phyloP scores from a whole-genome alignment of 768 basidiomycete species.

The Lactifluus volemus region DNA sequence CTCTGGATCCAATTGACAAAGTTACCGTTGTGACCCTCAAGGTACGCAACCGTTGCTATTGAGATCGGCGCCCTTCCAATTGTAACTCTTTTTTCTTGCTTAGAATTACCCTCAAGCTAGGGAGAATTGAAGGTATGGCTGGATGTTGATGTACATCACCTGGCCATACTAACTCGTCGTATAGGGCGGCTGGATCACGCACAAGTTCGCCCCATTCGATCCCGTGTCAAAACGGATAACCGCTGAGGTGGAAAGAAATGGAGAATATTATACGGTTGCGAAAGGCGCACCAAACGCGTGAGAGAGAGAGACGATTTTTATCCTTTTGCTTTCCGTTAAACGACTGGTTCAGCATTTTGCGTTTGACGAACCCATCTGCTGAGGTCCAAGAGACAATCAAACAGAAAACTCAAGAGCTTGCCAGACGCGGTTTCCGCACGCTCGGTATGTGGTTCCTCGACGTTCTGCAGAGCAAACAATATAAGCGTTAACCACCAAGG shows the following conservation, averaged over 20 bases:
- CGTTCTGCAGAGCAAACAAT: not conserved
- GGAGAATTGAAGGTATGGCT: conserved; percentile 24
- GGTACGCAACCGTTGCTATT: conserved; percentile 9
- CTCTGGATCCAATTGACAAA: conserved; percentile 41
- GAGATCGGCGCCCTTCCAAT: not conserved
- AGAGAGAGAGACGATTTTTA: conserved; percentile 8
- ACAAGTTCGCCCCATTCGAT: conserved; percentile 41
- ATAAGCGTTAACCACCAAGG: conserved; percentile 12
- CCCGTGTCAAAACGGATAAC: conserved; percentile 45
- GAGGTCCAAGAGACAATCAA: conserved; percentile 29
- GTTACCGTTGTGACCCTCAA: conserved; percentile 37
- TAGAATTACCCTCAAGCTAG: conserved; percentile 37
- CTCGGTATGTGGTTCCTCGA: conserved; percentile 23
- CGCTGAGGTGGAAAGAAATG: conserved; percentile 37
- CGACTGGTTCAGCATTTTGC: conserved; percentile 29
- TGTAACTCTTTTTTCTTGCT: not conserved
- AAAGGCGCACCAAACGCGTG: conserved; percentile 41
- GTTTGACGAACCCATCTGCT: conserved; percentile 29
- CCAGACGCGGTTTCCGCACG: conserved; percentile 36
- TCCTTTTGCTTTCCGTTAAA: not conserved
- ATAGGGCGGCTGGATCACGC: conserved; percentile 35
- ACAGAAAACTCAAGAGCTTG: conserved; percentile 31
- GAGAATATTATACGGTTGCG: conserved; percentile 33
- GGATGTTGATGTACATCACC: not conserved
- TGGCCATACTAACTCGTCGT: not conserved